These are phyloP conservation scores for Aphanoascus verrucosus DNA, from an alignment of 2,329 filamentous ascomycete genomes.

Conservation along the genomic window DNA sequence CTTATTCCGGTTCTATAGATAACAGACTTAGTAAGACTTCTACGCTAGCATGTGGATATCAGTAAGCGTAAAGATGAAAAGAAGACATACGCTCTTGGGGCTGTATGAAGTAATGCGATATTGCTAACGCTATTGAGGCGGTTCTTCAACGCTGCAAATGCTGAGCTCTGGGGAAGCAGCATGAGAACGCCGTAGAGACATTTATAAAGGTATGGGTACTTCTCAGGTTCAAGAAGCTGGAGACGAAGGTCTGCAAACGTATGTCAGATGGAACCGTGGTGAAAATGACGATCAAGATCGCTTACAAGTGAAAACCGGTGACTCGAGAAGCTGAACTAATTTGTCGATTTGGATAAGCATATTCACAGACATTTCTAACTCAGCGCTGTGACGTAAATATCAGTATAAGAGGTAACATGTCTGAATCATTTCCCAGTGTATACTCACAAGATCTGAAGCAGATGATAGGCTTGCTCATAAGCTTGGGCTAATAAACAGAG, in stretches of 20 bases:
- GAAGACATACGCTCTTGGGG: conserved; percentile 61
- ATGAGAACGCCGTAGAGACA: conserved; percentile 94
- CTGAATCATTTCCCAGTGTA: background rate
- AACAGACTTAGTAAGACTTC: background rate
- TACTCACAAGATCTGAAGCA: conserved; percentile 79
- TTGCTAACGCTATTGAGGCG: conserved; percentile 93
- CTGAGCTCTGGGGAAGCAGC: conserved; percentile 95
- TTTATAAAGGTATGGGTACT: conserved; percentile 90
- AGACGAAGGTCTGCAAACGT: conserved; percentile 69
- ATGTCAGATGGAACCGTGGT: background rate
- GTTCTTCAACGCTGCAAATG: conserved; percentile 93
- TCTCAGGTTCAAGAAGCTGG: conserved; percentile 89
- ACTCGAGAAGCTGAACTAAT: conserved; percentile 89
- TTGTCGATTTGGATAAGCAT: conserved; percentile 99
- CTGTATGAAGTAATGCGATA: conserved; percentile 85
- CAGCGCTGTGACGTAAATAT: conserved; percentile 53
- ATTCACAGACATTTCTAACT: conserved; percentile 97
- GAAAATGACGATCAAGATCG: conserved; percentile 9
- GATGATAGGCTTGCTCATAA: conserved; percentile 94
- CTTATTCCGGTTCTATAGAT: conserved; percentile 4
- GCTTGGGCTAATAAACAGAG: conserved; percentile 90
- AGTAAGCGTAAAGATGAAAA: background rate
- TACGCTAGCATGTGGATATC: too few relatives aligned
- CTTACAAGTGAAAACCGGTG: conserved; percentile 92
- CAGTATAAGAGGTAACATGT: background rate